phyloP scores from a whole-genome alignment of 179 eudicot genomes.

The Heliamphora pulchella region DNA sequence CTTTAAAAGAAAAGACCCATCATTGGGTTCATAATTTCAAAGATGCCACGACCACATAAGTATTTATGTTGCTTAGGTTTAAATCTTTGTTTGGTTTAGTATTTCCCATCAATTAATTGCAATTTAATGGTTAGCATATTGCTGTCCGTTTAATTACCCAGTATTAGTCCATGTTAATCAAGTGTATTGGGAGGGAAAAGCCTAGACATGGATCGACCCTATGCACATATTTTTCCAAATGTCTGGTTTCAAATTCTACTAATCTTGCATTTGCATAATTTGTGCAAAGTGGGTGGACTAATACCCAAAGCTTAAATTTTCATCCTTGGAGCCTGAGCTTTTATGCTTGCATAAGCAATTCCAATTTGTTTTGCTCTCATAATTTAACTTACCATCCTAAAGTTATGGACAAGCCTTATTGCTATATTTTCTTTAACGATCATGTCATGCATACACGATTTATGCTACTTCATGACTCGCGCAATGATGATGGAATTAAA shows the following conservation, averaged over 20 bases:
- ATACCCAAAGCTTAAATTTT: neutral
- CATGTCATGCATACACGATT: constrained; percentile 64
- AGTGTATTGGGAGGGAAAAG: neutral
- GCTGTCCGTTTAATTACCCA: neutral
- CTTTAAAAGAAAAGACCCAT: no score
- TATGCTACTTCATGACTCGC: constrained; percentile 94
- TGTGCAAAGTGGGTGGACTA: neutral
- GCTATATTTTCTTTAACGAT: constrained; percentile 39
- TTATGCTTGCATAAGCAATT: neutral
- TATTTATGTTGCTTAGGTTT: no score
- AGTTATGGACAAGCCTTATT: neutral
- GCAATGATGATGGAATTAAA: constrained; percentile 93
- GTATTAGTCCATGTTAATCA: neutral
- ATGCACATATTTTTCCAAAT: neutral
- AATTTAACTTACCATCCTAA: neutral
- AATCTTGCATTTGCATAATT: neutral
- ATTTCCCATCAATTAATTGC: no score
- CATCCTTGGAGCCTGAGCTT: neutral
- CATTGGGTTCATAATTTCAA: no score
- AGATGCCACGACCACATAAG: no score
- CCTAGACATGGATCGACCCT: neutral
- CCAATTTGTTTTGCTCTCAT: neutral
- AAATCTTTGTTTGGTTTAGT: no score
- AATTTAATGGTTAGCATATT: no score
- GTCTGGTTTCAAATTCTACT: neutral